phyloP scores from a whole-genome alignment of 345 rosid genomes.

The Rubroshorea leprosula region DNA sequence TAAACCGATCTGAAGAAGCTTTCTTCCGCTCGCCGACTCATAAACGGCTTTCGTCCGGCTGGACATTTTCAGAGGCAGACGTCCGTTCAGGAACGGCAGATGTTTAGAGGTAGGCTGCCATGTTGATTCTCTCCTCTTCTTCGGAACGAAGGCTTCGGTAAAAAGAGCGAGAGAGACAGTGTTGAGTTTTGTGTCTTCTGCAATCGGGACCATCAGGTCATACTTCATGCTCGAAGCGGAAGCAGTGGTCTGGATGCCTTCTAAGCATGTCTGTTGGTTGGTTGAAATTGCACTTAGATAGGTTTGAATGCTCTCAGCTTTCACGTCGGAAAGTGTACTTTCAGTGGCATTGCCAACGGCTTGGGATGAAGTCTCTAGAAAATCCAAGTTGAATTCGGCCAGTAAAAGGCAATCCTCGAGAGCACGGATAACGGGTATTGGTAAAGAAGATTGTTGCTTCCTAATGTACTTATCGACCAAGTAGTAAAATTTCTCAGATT shows the following conservation, averaged over 20 bases:
- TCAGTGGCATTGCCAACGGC: slow-evolving; percentile 33
- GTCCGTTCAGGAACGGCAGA: slow-evolving; percentile 40
- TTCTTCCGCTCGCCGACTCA: slow-evolving; percentile 51
- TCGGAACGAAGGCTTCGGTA: slow-evolving; percentile 72
- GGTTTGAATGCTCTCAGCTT: slow-evolving; percentile 67
- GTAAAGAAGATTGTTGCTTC: slow-evolving; percentile 27
- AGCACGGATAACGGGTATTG: slow-evolving; percentile 45
- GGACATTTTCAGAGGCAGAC: slow-evolving; percentile 54
- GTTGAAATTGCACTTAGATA: slow-evolving; percentile 70
- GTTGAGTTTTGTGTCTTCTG: slow-evolving; percentile 65
- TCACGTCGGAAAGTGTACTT: slow-evolving; percentile 25
- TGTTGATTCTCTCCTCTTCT: slow-evolving; percentile 23
- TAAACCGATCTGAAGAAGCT: slow-evolving; percentile 34
- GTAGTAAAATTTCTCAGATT: slow-evolving; percentile 46
- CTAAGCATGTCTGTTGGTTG: slow-evolving; percentile 70
- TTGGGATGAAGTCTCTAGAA: slow-evolving; percentile 37
- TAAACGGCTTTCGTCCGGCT: slow-evolving; percentile 36
- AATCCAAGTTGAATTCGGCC: slow-evolving; percentile 52
- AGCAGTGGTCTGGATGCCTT: slow-evolving; percentile 44
- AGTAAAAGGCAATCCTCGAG: slow-evolving; percentile 67
- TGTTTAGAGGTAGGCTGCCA: slow-evolving; percentile 30
- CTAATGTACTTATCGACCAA: slow-evolving; percentile 46
- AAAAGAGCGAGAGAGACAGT: slow-evolving; percentile 72
- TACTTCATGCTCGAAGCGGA: slow-evolving; percentile 46
- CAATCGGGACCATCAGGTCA: slow-evolving; percentile 44